Evolutionary conservation across 306 rosid genomes (phyloP).

Genomic region (Fragaria vesca): DNA sequence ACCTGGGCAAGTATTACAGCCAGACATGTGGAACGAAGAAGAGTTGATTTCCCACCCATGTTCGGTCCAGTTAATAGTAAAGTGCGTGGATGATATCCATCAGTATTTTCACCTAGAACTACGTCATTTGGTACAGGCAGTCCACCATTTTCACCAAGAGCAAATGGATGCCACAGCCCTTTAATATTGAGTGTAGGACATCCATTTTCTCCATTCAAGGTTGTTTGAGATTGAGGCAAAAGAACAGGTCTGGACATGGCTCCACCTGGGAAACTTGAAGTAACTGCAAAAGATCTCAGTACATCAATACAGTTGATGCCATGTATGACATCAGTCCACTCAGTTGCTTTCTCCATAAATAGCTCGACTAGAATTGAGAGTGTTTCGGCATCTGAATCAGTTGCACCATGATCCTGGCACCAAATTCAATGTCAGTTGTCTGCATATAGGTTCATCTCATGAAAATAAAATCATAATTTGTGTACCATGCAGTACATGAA

Average conservation of each 20-base stretch:
- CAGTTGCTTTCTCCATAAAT: slow-evolving; percentile 64
- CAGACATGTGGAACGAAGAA: slow-evolving; percentile 86
- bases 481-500: not conserved
- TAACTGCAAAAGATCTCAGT: slow-evolving; percentile 77
- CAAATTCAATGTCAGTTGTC: slow-evolving; percentile 28
- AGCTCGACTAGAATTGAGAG: slow-evolving; percentile 70
- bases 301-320: slow-evolving; percentile 87
- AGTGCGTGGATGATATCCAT: slow-evolving; percentile 56
- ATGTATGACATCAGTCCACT: slow-evolving; percentile 69
- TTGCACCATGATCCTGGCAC: slow-evolving; percentile 72
- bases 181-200: slow-evolving; percentile 57
- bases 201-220: slow-evolving; percentile 31
- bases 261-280: slow-evolving; percentile 67
- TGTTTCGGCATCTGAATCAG: slow-evolving; percentile 77
- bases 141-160: slow-evolving; percentile 70
- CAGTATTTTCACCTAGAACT: slow-evolving; percentile 66
- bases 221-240: slow-evolving; percentile 40
- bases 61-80: slow-evolving; percentile 92
- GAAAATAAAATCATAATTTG: not conserved
- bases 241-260: slow-evolving; percentile 81
- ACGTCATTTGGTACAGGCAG: slow-evolving; percentile 83
- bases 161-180: slow-evolving; percentile 97
- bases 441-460: not conserved
- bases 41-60: slow-evolving; percentile 99
- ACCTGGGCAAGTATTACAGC: slow-evolving; percentile 98